Conservation (phyloP, 148 eudicot species). For the Selenicereus undatus region DNA sequence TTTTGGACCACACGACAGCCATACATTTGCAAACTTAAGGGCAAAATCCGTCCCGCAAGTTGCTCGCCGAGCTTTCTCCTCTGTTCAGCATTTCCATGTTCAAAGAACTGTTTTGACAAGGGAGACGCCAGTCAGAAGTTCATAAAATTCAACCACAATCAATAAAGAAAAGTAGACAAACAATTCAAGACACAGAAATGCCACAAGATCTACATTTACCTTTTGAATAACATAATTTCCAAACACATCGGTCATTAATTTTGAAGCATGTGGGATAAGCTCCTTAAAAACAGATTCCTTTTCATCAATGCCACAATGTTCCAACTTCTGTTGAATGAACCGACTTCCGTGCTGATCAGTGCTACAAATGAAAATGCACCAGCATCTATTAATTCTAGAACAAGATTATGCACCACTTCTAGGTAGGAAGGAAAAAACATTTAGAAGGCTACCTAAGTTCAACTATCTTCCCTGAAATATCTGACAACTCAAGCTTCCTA, state of each 20-base stretch:
- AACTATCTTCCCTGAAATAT: conserved; percentile 59
- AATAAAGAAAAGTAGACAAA: conserved; percentile 3
- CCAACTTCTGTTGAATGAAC: conserved; percentile 76
- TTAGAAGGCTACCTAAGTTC: conserved; percentile 50
- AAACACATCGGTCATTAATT: conserved; percentile 70
- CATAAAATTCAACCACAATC: background rate
- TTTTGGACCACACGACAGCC: conserved; percentile 65
- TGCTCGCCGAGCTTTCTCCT: conserved; percentile 43
- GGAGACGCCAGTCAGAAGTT: conserved; percentile 14
- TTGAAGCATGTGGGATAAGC: conserved; percentile 60
- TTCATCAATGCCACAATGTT: conserved; percentile 52
- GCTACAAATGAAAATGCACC: conserved; percentile 31
- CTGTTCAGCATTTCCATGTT: conserved; percentile 45
- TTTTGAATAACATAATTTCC: conserved; percentile 86
- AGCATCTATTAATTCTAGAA: background rate
- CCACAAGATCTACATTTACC: conserved; percentile 30
- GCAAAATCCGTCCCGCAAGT: conserved; percentile 41
- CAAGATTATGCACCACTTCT: background rate
- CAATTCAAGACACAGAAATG: background rate
- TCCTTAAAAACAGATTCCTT: conserved; percentile 65
- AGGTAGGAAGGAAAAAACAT: background rate
- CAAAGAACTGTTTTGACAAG: conserved; percentile 36
- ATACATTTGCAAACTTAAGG: conserved; percentile 60
- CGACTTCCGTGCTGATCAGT: conserved; percentile 87
- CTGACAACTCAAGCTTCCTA: conserved; percentile 55